Evolutionary conservation across 306 rosid species (phyloP), one percentile per base, ranked within the genome.

Genomic region (Pyrus communis): DNA sequence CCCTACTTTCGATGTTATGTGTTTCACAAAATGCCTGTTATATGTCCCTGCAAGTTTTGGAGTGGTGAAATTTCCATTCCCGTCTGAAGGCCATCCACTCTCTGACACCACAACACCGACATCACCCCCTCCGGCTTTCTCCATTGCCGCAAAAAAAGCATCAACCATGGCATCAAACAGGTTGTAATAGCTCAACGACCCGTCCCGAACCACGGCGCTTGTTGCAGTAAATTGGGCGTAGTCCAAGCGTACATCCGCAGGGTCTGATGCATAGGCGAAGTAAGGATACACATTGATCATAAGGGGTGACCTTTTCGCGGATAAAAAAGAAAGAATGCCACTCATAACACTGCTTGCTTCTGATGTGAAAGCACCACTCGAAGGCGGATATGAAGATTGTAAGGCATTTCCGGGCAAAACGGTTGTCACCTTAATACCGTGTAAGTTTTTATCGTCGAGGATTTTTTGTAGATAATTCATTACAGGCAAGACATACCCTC

Each of bases 11-110:
- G 77, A 40, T 17, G 2, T 3, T 11, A 84, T 49, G 38, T 79
- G 85, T 1, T 23, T 12, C 30, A 52, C 4, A 35, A 84, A 78
- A 28, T 76, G 84, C 40, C 21, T 57, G 66, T 82, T 86, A n/a
- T 80, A 84, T 1, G 77, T 67, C 6, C 64, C 68, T 1, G 86
- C 87, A 19, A 82, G 45, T 3, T 19, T 18, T 7, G 30, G 21
- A 1, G 80, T 81, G 10, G 81, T 79, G 28, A 45, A 77, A 42
- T 52, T 2, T 1, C 77, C 85, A 35, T 75, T 65, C 1, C 90
- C 88, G 4, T 51, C 78, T 1, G 80, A 78, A 4, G 89, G 88
- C 90, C 88, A 86, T 0, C 90, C 88, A 13, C 74, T 82, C 54
- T 84, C 90, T 0, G 85, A 55, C 3, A 86, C 80, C 12, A 55